Conservation (phyloP, 495 filamentous ascomycete species). For the Aspergillus leporis region DNA sequence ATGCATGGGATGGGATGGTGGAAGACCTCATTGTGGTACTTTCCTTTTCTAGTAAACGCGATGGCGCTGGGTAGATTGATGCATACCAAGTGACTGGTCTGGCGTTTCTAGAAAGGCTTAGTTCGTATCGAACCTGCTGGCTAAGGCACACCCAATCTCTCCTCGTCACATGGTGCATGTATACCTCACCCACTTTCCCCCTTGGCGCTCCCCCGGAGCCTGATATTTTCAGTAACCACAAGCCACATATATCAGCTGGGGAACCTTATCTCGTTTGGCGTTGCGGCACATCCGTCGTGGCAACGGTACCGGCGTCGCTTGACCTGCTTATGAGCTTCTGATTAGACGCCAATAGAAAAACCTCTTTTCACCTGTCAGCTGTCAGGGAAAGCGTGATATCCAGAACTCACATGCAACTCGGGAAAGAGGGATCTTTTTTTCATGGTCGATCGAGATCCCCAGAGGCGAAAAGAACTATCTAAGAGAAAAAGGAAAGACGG, state of each 20-base stretch:
- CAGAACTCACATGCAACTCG: background rate
- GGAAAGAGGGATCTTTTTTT: too few species aligned
- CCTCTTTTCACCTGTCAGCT: background rate
- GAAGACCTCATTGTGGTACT: background rate
- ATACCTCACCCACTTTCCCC: background rate
- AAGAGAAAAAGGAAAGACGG: background rate
- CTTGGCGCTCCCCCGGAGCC: background rate
- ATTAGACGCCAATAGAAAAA: background rate
- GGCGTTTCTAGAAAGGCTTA: background rate
- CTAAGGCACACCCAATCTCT: too few species aligned
- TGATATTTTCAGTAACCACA: background rate
- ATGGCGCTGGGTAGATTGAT: background rate
- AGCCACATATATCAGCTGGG: background rate
- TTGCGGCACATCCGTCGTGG: background rate
- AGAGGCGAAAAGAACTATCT: background rate
- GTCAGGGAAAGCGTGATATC: background rate
- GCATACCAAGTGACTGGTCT: background rate
- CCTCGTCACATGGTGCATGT: too few species aligned
- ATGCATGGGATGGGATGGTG: background rate
- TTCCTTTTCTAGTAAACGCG: background rate
- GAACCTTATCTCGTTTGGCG: background rate
- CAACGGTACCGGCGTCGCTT: background rate
- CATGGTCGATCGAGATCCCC: too few species aligned
- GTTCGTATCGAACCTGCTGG: too few species aligned
- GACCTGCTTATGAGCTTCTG: background rate